Evolutionary conservation across 768 basidiomycete genomes (phyloP), one percentile per base, ranked within the genome.

Genomic region (Termitomyces sp.): DNA sequence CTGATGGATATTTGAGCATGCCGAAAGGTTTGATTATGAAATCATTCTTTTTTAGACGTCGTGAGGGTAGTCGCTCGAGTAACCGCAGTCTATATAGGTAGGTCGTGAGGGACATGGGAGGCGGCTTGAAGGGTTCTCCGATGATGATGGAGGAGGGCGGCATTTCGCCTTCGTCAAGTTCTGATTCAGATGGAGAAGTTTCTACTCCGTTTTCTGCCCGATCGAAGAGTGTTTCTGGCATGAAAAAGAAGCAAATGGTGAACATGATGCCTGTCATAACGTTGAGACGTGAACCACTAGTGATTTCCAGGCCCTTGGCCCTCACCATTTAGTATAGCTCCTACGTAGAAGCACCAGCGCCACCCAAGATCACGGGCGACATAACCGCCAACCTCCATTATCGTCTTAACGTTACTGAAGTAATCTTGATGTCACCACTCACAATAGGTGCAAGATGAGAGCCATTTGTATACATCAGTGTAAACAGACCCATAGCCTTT

Each of bases 341-440:
- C 72, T 14, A 74, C 66, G 69, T 74, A 79, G 58, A 79, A 79
- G 57, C 76, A 77, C 78, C 77, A 78, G 46, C 76, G 67, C 74
- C 75, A 74, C n/a, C 74, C 74, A 26, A 67, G 64, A 53, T 66
- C 66, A 52, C 72, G 64, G 4, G 75, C 74, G n/a, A 76, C 69
- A 64, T 75, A 74, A 26, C 75, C 76, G 33, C 73, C 73, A 26
- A 72, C 67, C 73, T 74, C 48, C 14, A 14, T 54, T n/a, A 44
- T 18, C 13, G 7, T 41, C 5, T 33, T 12, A 30, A 32, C 28
- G 14, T 30, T 0, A 49, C n/a, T 23, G n/a, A 20, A 26, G 23
- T 13, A 8, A 43, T 3, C 4, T 18, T 14, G 28, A 20, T 18
- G 38, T n/a, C 16, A 14, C 5, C 8, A 64, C 75, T 65, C 57